phyloP scores from a whole-genome alignment of 2,329 filamentous ascomycete genomes.

The Aspergillus sp. region DNA sequence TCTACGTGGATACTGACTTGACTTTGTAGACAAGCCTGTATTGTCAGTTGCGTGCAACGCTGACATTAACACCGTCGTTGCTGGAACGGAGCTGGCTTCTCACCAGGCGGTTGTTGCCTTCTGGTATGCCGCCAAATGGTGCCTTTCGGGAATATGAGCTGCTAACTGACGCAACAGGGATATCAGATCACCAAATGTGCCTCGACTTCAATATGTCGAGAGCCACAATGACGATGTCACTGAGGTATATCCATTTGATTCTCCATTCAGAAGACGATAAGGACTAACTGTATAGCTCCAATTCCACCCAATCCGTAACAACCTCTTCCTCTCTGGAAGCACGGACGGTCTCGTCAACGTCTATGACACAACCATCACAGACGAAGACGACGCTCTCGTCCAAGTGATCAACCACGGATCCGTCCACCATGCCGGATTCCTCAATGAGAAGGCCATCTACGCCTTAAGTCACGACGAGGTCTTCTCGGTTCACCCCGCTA shows the following conservation, averaged over 20 bases:
- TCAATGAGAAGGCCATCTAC: conserved; percentile 47
- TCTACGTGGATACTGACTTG: conserved; percentile 3
- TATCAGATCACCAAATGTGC: conserved; percentile 32
- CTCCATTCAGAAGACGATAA: not conserved
- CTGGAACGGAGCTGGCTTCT: conserved; percentile 49
- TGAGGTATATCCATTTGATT: conserved; percentile 35
- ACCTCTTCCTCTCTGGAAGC: conserved; percentile 53
- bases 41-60: conserved; percentile 47
- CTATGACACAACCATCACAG: conserved; percentile 51
- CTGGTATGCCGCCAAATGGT: conserved; percentile 26
- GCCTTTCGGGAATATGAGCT: conserved; percentile 5
- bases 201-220: conserved; percentile 37
- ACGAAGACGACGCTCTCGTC: conserved; percentile 57
- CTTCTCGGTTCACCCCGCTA: conserved; percentile 51
- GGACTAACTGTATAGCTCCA: conserved; percentile 31
- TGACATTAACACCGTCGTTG: conserved; percentile 43
- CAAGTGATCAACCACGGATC: conserved; percentile 59
- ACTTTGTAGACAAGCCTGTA: conserved; percentile 42
- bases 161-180: conserved; percentile 35
- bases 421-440: conserved; percentile 56
- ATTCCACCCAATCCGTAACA: conserved; percentile 47
- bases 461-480: conserved; percentile 58
- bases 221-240: conserved; percentile 55
- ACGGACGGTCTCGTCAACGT: conserved; percentile 58
- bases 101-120: conserved; percentile 37